These are phyloP conservation scores for Trichophyton rubrum DNA, from an alignment of 2,329 filamentous ascomycete species.

Conservation along the genomic window DNA sequence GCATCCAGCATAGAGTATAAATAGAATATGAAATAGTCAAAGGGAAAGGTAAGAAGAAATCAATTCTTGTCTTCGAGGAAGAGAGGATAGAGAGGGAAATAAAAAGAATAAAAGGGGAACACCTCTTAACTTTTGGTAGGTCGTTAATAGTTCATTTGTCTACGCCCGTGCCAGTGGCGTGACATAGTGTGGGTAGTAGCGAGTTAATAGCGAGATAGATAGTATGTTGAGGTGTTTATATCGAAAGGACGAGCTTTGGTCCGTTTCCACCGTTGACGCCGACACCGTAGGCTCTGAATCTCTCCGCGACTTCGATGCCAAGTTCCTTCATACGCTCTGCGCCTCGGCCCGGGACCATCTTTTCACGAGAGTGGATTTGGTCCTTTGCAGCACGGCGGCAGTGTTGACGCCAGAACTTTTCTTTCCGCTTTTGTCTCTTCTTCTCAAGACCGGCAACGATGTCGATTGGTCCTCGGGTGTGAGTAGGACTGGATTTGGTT, in stretches of 20 bases:
- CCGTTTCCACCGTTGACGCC: conserved; percentile 25
- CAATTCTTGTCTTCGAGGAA: not conserved
- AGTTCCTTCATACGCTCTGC: conserved; percentile 89
- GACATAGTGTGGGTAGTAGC: not conserved
- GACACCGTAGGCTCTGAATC: conserved; percentile 54
- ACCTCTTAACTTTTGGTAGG: not conserved
- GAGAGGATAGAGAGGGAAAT: not conserved
- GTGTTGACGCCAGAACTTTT: conserved; percentile 83
- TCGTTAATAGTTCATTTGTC: not conserved
- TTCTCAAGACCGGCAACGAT: conserved; percentile 93
- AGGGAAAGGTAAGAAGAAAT: not conserved
- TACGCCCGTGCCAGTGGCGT: not conserved
- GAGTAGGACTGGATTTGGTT: conserved; percentile 38
- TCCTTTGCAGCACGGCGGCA: conserved; percentile 67
- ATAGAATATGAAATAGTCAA: not conserved
- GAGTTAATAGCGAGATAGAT: not conserved
- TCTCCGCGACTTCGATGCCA: conserved; percentile 76
- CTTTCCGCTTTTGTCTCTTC: conserved; percentile 82
- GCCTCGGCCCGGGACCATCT: conserved; percentile 68
- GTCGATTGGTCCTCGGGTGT: conserved; percentile 86
- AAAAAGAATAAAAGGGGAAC: conserved; percentile 4
- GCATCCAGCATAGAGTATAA: not conserved
- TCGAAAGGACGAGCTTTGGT: conserved; percentile 56
- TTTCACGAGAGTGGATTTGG: conserved; percentile 45
- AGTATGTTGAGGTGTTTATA: not conserved